Evolutionary conservation across 768 basidiomycete species (phyloP).

Genomic region (Mycena rebaudengoi): DNA sequence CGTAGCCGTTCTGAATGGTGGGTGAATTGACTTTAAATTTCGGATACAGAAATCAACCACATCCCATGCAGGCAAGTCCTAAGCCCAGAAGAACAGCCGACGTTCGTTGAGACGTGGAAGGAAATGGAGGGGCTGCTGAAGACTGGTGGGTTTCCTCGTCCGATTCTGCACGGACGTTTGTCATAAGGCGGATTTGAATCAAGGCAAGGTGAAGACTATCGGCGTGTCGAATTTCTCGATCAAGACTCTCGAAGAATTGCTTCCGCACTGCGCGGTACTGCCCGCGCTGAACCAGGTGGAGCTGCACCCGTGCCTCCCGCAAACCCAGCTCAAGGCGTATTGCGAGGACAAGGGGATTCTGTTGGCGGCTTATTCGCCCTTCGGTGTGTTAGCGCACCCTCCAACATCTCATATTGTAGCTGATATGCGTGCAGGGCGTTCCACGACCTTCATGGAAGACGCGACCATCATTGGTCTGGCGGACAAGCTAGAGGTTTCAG

Average conservation of each 20-base stretch:
- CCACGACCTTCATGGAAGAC: conserved; percentile 43
- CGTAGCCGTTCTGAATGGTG: conserved; percentile 6
- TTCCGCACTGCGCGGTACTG: conserved; percentile 53
- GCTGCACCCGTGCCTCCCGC: conserved; percentile 65
- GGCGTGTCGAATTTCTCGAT: conserved; percentile 70
- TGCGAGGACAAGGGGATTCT: conserved; percentile 59
- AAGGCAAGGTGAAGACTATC: conserved; percentile 54
- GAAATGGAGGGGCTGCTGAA: conserved; percentile 41
- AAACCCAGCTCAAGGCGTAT: conserved; percentile 56
- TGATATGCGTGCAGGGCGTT: conserved; percentile 25
- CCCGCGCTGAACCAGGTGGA: conserved; percentile 67
- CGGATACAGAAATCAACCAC: no score
- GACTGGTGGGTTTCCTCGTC: conserved; percentile 35
- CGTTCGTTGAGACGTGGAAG: conserved; percentile 38
- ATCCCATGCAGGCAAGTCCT: conserved; percentile 10
- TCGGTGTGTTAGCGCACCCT: not conserved
- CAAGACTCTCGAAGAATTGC: conserved; percentile 48
- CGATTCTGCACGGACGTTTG: not conserved
- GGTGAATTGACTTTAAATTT: not conserved
- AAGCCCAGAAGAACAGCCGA: conserved; percentile 34
- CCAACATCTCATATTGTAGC: not conserved
- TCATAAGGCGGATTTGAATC: conserved; percentile 25
- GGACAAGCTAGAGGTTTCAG: conserved; percentile 39
- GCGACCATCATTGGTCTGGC: conserved; percentile 42
- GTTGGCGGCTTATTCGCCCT: conserved; percentile 40